Percentiles rank a stretch among this genome's conserved stretches.
Evolutionary conservation across 768 basidiomycete species (phyloP).

Genomic region (Tylopilus vinaceipallidus): DNA sequence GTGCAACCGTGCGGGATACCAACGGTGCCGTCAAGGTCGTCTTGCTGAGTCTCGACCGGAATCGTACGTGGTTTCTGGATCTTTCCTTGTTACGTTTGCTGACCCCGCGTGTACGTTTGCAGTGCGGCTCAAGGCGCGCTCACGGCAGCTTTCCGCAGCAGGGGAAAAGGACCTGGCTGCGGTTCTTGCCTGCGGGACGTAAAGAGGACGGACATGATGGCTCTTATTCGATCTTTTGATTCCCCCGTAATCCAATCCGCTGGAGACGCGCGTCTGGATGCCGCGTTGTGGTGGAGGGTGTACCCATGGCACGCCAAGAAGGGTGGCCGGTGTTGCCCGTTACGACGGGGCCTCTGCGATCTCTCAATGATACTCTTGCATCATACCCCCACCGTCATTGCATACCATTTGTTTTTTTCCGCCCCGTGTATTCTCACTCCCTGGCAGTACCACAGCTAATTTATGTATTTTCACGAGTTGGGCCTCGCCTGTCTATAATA

Average conservation of each 20-base stretch:
- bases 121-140: slow-evolving; percentile 91
- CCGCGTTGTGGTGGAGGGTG: slow-evolving; percentile 4
- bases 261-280: slow-evolving; percentile 2
- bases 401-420: slow-evolving; percentile 22
- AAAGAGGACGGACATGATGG: slow-evolving; percentile 3
- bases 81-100: slow-evolving; percentile 11
- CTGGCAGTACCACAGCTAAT: background rate
- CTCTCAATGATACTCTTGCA: slow-evolving; percentile 14
- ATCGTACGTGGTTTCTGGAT: slow-evolving; percentile 54
- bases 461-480: background rate
- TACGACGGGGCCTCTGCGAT: slow-evolving; percentile 3
- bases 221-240: background rate
- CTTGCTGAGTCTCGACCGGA: slow-evolving; percentile 87
- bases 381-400: slow-evolving; percentile 25
- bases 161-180: slow-evolving; percentile 82
- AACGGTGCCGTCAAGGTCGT: slow-evolving; percentile 74
- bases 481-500: slow-evolving; percentile 16
- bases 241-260: background rate
- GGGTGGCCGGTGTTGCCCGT: slow-evolving; percentile 5
- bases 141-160: slow-evolving; percentile 80
- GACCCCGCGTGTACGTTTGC: slow-evolving; percentile 7
- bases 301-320: slow-evolving; percentile 31
- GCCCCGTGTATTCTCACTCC: slow-evolving; percentile 8
- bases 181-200: slow-evolving; percentile 48
- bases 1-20: slow-evolving; percentile 35